A percentile compares a stretch with the other conserved stretches of the same genome.
phyloP scores from a whole-genome alignment of 1,139 yeast species.

The Sugiyamaella grinbergsii region DNA sequence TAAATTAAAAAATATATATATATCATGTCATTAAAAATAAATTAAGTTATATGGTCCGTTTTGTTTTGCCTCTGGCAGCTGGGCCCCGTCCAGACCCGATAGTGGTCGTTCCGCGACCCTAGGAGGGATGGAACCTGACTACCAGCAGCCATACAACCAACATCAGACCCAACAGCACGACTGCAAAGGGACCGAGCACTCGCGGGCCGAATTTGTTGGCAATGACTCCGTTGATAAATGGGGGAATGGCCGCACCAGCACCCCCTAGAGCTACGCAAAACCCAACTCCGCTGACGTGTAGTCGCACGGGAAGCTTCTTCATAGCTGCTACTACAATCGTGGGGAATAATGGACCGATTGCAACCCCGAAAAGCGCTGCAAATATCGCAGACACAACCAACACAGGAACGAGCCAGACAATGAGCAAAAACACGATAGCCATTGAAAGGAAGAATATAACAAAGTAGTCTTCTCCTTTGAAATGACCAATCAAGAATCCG shows the following conservation, averaged over 20 bases:
- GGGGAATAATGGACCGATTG: slow-evolving; percentile 81
- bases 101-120: slow-evolving; percentile 2
- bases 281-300: slow-evolving; percentile 72
- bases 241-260: slow-evolving; percentile 65
- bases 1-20: slow-evolving; percentile 3
- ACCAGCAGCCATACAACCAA: slow-evolving; percentile 34
- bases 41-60: too few relatives aligned
- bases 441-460: slow-evolving; percentile 30
- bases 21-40: not conserved
- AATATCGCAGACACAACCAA: slow-evolving; percentile 37
- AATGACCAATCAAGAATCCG: slow-evolving; percentile 39
- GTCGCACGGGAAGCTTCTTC: slow-evolving; percentile 59
- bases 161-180: slow-evolving; percentile 35
- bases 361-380: slow-evolving; percentile 62
- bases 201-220: slow-evolving; percentile 37
- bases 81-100: not conserved
- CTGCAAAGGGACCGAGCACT: slow-evolving; percentile 38
- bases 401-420: slow-evolving; percentile 38
- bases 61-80: slow-evolving; percentile 12
- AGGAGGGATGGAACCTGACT: slow-evolving; percentile 21
- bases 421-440: slow-evolving; percentile 32
- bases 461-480: slow-evolving; percentile 33
- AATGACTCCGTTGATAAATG: slow-evolving; percentile 39
- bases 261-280: slow-evolving; percentile 79
- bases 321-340: slow-evolving; percentile 68